Evolutionary conservation across 352 stramenopile species (phyloP), one percentile per base, ranked within the genome.

Genomic region (Globisporangium carolinianum): DNA sequence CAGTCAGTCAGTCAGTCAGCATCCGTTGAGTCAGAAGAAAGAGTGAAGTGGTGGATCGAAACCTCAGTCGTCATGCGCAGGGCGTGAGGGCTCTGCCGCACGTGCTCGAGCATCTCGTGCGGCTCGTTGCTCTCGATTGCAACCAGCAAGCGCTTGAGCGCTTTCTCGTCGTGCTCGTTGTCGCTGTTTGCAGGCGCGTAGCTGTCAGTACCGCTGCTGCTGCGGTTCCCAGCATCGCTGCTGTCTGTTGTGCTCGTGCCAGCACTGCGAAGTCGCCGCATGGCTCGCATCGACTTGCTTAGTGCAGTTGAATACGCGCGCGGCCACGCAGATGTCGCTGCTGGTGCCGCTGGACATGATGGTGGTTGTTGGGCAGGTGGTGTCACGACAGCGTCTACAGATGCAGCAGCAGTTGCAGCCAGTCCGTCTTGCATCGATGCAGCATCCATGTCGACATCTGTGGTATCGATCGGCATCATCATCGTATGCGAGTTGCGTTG

Each of bases 241-340:
- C 10, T 14, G 8, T 17, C 36, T 38, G 55, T 32, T 14, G 46
- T 41, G 32, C 45, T 15, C 14, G 14, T 51, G 49, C 9, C 42
- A 11, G 5, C 54, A 53, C 11, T 46, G 42, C 49, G 43, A 24
- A 51, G 53, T 35, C 65, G 43, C 7, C 62, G 62, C 60, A 87
- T 87, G 50, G 68, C 76, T 55, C 68, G 68, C 62, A 86, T 71
- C 39, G 77, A 87, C 53, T 76, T 85, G 17, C 65, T 65, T 10
- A 87, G 67, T 38, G 63, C 63, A 12, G 60, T 75, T 46, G 76
- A 81, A 59, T 83, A 84, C 43, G 51, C 54, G 48, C 39, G 53
- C 24, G 56, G 45, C 65, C 61, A 66, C 35, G 54, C 11, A 3
- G 18, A 46, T 24, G 42, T 60, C 35, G 42, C 7, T 9, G 24